phyloP scores from a whole-genome alignment of 441 rosid species.

The Daphne laureola region DNA sequence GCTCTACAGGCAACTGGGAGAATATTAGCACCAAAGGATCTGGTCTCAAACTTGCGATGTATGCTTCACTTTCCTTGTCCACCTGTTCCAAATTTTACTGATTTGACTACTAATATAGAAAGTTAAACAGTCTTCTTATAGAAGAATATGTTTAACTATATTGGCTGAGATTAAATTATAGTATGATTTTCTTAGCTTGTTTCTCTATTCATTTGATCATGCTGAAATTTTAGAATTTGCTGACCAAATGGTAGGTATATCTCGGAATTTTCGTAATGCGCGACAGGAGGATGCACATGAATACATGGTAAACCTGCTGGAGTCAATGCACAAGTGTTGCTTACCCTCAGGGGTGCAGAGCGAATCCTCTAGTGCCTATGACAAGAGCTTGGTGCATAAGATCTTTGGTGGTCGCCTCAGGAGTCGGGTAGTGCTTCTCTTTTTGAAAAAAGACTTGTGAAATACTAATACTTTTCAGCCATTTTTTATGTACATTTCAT shows the following conservation, averaged over 20 bases:
- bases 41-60: slow-evolving; percentile 87
- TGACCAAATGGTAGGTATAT: slow-evolving; percentile 57
- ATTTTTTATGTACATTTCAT: slow-evolving; percentile 3
- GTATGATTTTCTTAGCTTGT: neutral
- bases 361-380: slow-evolving; percentile 85
- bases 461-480: slow-evolving; percentile 1
- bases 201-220: too few relatives aligned
- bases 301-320: slow-evolving; percentile 90
- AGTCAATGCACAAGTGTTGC: slow-evolving; percentile 98
- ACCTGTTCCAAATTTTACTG: too few relatives aligned
- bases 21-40: slow-evolving; percentile 73
- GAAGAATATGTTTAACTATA: too few relatives aligned
- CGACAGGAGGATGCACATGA: slow-evolving; percentile 98
- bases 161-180: too few relatives aligned
- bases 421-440: slow-evolving; percentile 59
- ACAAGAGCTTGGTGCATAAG: slow-evolving; percentile 89
- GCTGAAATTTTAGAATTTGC: slow-evolving; percentile 17
- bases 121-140: too few relatives aligned
- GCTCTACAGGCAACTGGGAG: slow-evolving; percentile 74
- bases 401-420: slow-evolving; percentile 92
- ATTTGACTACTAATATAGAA: too few relatives aligned
- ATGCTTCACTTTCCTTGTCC: slow-evolving; percentile 28
- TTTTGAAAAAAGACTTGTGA: neutral
- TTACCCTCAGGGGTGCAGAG: slow-evolving; percentile 93
- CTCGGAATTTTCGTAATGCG: slow-evolving; percentile 68